Evolutionary conservation across 2,329 filamentous ascomycete genomes (phyloP), one percentile per base, ranked within the genome.

Genomic region (Atkinsonella texensis): DNA sequence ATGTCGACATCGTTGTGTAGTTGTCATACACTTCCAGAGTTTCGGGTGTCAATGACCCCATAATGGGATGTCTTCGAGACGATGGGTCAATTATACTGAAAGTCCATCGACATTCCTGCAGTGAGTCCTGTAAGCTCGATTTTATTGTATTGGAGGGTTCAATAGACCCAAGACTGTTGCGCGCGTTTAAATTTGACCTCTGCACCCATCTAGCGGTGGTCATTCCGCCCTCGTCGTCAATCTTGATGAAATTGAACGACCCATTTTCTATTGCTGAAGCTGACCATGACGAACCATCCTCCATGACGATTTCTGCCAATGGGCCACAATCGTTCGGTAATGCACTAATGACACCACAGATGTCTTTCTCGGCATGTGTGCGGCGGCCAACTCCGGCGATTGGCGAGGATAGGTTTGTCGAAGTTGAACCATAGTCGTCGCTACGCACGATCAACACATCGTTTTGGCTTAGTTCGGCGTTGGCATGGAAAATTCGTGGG

Each of bases 51-150:
- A 91, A 72, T 2, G 76, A 80, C 1, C 84, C 87, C 68, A 90
- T 77, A 60, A 90, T 79, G 4, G 87, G 86, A 61, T 91, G 87
- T 12, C 83, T 79, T 35, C 84, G 74, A 9, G 77, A 79, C 46
- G 77, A 76, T 0, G 85, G 79, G 58, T 85, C 80, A 59, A 91
- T 82, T 55, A 88, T 80, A 68, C 84, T 89, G 63, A 91, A 91
- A 9, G 81, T 87, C 70, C 83, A 90, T 62, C 80, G 81, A 52
- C 68, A 70, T 46, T 79, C 77, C 35, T 43, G 50, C 50, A n/a
- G 32, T 1, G 61, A 54, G 2, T 65, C 57, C 1, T 59, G 57
- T 3, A 63, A 55, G 3, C 64, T 54, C 7, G 56, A 54, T 15
- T 56, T 52, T 51, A 56, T 57, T 46, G 58, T 56, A 48, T 6